Conservation (phyloP, 805 yeast genomes). For the Huiozyma sinensis region DNA sequence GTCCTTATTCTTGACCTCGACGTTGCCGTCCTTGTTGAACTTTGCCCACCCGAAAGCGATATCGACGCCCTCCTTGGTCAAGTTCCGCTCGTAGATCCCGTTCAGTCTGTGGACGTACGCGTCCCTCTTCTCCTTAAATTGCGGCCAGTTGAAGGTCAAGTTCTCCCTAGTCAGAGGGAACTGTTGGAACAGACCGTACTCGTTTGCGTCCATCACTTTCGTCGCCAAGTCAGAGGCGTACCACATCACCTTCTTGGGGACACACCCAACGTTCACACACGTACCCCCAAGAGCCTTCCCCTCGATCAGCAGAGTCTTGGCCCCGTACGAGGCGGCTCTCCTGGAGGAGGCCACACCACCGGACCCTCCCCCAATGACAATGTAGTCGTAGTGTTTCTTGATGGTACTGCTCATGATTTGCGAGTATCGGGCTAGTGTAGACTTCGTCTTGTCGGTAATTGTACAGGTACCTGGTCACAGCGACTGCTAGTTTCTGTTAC, state of each 20-base stretch:
- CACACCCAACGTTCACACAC: conserved; percentile 98
- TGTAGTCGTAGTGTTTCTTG: conserved; percentile 62
- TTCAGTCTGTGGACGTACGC: conserved; percentile 81
- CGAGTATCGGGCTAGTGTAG: no score
- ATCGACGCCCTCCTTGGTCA: conserved; percentile 83
- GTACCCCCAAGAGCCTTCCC: conserved; percentile 87
- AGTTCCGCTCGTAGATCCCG: conserved; percentile 85
- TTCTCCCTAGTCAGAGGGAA: conserved; percentile 39
- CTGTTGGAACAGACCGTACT: conserved; percentile 68
- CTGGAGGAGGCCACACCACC: conserved; percentile 99
- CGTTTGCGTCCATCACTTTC: conserved; percentile 60
- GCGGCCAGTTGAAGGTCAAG: conserved; percentile 69
- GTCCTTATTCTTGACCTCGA: conserved; percentile 66
- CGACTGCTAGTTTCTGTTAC: no score
- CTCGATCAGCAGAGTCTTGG: conserved; percentile 75
- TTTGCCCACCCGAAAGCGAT: conserved; percentile 77
- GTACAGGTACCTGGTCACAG: no score
- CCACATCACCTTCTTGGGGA: conserved; percentile 99
- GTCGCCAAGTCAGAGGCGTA: conserved; percentile 85
- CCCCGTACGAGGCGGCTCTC: conserved; percentile 91
- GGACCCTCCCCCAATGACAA: conserved; percentile 98
- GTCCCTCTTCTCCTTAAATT: conserved; percentile 79
- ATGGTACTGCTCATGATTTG: no score
- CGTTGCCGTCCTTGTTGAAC: conserved; percentile 58
- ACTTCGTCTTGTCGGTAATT: no score